Percentiles rank a stretch among this genome's conserved stretches.
These are phyloP conservation scores for peach (Prunus persica) DNA, from an alignment of 306 rosid species.

Conservation along the genomic window DNA sequence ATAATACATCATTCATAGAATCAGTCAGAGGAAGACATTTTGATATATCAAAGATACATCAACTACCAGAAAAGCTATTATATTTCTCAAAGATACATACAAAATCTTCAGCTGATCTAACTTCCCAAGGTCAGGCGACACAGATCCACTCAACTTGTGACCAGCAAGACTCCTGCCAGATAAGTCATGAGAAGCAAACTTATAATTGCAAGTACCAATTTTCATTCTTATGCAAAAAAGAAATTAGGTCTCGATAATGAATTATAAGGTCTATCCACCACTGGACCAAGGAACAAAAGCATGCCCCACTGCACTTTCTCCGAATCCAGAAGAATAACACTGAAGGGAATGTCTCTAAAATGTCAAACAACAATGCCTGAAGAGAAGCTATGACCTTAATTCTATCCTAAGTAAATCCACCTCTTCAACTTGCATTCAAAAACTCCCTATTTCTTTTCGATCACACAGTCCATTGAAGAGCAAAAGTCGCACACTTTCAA, in stretches of 20 bases:
- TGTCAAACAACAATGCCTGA: background rate
- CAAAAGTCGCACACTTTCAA: background rate
- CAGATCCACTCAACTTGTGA: slow-evolving; percentile 72
- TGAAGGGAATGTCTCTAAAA: background rate
- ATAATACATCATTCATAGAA: slow-evolving; percentile 29
- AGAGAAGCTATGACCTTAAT: background rate
- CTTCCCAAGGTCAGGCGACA: slow-evolving; percentile 88
- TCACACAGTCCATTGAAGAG: background rate
- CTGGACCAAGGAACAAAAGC: background rate
- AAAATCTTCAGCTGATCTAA: slow-evolving; percentile 71
- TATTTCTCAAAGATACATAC: slow-evolving; percentile 48
- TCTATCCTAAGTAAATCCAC: background rate
- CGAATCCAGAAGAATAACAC: background rate
- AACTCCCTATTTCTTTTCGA: background rate
- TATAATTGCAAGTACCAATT: slow-evolving; percentile 14
- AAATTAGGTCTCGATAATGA: background rate
- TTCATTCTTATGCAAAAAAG: background rate
- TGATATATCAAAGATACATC: slow-evolving; percentile 10
- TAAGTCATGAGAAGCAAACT: slow-evolving; percentile 31
- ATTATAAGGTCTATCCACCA: background rate
- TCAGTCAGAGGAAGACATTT: slow-evolving; percentile 16
- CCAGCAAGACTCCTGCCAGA: slow-evolving; percentile 65
- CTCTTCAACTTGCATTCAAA: background rate
- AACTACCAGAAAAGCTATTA: slow-evolving; percentile 3
- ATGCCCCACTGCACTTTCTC: background rate